Conservation (phyloP, 805 yeast species). For the Yamadazyma phyllophila region DNA sequence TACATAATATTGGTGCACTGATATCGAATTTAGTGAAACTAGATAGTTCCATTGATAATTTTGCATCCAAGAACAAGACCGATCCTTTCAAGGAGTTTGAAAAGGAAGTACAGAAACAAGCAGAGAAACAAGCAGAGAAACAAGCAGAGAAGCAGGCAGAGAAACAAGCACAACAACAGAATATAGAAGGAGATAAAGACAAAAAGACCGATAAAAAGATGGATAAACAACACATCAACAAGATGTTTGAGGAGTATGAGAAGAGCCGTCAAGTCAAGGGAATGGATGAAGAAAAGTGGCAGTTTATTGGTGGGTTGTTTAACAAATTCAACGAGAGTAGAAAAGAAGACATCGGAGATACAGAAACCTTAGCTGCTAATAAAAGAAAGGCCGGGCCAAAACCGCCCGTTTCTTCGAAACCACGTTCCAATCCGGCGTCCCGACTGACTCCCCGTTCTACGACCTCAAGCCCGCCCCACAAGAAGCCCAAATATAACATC, state of each 20-base stretch:
- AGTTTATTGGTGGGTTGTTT: not conserved
- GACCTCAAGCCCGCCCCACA: not conserved
- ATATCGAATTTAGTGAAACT: constrained; percentile 42
- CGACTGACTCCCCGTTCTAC: not conserved
- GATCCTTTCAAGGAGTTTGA: constrained; percentile 17
- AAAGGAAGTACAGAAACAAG: constrained; percentile 3
- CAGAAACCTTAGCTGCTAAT: not conserved
- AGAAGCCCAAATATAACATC: constrained; percentile 10
- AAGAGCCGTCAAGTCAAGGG: constrained; percentile 3
- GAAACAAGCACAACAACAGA: not conserved
- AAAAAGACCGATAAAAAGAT: constrained; percentile 8
- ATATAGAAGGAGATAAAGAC: not conserved
- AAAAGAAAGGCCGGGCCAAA: not conserved
- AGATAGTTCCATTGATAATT: constrained; percentile 10
- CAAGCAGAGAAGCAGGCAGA: not conserved
- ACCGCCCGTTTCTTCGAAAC: not conserved
- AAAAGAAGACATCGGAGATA: not conserved
- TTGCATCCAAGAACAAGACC: constrained; percentile 5
- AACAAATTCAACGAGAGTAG: not conserved
- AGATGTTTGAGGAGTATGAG: constrained; percentile 23
- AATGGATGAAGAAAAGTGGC: not conserved
- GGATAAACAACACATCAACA: constrained; percentile 28
- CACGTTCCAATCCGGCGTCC: not conserved
- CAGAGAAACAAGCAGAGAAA: not conserved
- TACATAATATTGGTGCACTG: constrained; percentile 49